Evolutionary conservation across 805 yeast species (phyloP), one percentile per base, ranked within the genome.

Genomic region (Torulaspora microellipsoides): DNA sequence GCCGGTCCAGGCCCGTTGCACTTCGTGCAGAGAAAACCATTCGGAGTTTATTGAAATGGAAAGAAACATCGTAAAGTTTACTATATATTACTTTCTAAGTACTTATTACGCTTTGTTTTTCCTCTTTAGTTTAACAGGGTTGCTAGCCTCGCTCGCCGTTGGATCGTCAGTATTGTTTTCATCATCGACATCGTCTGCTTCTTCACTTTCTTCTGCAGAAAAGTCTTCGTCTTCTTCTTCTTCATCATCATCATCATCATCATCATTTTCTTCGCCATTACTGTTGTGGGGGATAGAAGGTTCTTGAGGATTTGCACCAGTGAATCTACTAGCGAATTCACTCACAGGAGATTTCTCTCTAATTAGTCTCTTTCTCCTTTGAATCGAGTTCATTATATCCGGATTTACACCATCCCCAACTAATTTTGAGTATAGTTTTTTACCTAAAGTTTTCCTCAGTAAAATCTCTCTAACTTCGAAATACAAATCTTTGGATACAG

Each of bases 381-480:
- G 47, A 29, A 48, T 35, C 7, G 45, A 27, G 36, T 42, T 44
- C 41, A 31, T 43, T 15, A 45, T 15, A 17, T 47, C 44, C 51
- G 69, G 82, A 4, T 81, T 87, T 15, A 55, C 62, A 57, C 89
- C 83, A 2, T 53, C 34, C 1, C 61, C 58, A 33, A 59, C 48
- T 15, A 65, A 43, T 47, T 56, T 64, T 15, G 60, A 48, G 47
- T 60, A 65, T 15, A 61, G 43, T 32, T 58, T 58, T 36, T 58
- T 59, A 17, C 69, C 68, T 29, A 65, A 40, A 5, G 67, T 64
- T 46, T 58, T 60, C 34, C 57, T 58, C 27, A 61, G 46, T 35
- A 86, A 62, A 50, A 81, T 80, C 60, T 86, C 91, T 50, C 93
- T 72, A 23, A 90, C 83, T 62, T 90, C 95, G 49, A 85, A 81